phyloP scores from a whole-genome alignment of 345 rosid species.

The Gossypium anomalum region DNA sequence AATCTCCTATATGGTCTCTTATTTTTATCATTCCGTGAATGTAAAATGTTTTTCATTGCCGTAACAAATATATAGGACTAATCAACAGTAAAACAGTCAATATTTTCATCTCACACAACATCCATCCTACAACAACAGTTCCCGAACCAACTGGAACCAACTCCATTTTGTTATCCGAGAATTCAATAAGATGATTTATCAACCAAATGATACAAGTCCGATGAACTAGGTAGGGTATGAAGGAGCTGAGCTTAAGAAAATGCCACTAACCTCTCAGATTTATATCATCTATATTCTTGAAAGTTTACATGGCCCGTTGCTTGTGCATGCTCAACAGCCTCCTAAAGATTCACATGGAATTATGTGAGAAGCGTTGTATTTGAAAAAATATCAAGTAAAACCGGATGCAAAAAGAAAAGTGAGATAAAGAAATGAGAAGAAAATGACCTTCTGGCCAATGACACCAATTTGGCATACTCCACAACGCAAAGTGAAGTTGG shows the following conservation, averaged over 20 bases:
- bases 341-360: conserved; percentile 37
- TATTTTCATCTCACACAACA: background rate
- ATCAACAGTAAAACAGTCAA: background rate
- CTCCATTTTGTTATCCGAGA: conserved; percentile 1
- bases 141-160: background rate
- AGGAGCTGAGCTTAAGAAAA: background rate
- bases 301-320: conserved; percentile 94
- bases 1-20: background rate
- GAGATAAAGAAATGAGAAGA: background rate
- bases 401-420: background rate
- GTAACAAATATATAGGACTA: background rate
- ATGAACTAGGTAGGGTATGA: background rate
- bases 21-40: background rate
- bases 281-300: conserved; percentile 65
- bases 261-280: background rate
- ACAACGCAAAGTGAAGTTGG: conserved; percentile 83
- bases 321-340: conserved; percentile 89
- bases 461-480: conserved; percentile 95
- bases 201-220: background rate
- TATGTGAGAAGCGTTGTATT: background rate
- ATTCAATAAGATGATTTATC: background rate
- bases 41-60: background rate
- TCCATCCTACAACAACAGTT: background rate
- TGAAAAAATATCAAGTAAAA: background rate
- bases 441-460: conserved; percentile 73